Evolutionary conservation across 495 filamentous ascomycete species (phyloP), one percentile per base, ranked within the genome.

Genomic region (Podospora bellae-mahoneyi): DNA sequence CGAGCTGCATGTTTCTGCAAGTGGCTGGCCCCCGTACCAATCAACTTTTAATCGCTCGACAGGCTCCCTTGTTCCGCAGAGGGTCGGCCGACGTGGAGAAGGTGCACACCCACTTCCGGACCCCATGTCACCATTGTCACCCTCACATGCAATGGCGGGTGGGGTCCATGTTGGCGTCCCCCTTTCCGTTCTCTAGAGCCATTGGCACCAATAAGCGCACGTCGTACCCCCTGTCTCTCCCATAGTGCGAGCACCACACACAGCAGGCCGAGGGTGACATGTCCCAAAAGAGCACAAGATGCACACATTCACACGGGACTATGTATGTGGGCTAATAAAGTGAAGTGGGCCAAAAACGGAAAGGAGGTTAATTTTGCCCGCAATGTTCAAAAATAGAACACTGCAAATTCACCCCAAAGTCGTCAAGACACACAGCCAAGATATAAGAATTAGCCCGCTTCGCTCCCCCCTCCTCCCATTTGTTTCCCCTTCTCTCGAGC

Each of bases 361-460:
- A 73, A 78, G 71, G 66, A 64, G 44, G 72, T 71, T 71, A 79
- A 48, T 72, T 75, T 76, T 75, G 74, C 72, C 74, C 76, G 69
- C 59, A 70, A 68, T 71, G 72, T 76, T 74, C 77, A 79, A 79
- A 78, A 79, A 78, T 80, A 80, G 78, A 78, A 79, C 63, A 69
- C 65, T 64, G 69, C 64, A 67, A 64, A 71, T 68, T 48, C 64
- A 53, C 64, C 32, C 39, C 64, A 60, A n/a, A 39, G 66, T 64
- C 44, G 64, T 57, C 59, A 10, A 61, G 26, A 18, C 59, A 27
- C 28, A 20, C 65, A 55, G 64, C 60, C 75, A 70, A 72, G 74
- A 82, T 84, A 83, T 84, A 83, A 83, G 80, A 78, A 80, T 80
- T 82, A 76, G 77, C 80, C 78, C 75, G 78, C 75, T 77, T 76